Conservation (phyloP, 2,329 filamentous ascomycete species). For the Trichoderma sp. region DNA sequence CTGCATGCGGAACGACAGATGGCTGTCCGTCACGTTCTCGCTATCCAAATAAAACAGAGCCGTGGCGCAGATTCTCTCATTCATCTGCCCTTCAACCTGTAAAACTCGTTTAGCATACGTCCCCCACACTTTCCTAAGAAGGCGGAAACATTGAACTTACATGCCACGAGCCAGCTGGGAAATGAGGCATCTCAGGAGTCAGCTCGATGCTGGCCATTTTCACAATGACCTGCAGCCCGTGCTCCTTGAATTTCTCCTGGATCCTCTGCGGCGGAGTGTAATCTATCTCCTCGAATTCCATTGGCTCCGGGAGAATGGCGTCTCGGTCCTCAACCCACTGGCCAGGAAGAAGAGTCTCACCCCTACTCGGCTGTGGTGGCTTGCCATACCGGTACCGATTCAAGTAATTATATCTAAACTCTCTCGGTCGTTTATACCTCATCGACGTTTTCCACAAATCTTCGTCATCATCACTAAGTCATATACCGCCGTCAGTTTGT, state of each 20-base stretch:
- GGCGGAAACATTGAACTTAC: not conserved
- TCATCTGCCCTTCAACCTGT: slow-evolving; percentile 29
- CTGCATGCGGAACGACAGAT: slow-evolving; percentile 17
- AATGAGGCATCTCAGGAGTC: slow-evolving; percentile 50
- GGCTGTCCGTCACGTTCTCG: slow-evolving; percentile 19
- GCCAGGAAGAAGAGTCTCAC: not conserved
- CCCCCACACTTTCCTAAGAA: fast-evolving
- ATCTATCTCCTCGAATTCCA: not conserved
- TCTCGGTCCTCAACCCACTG: slow-evolving; percentile 22
- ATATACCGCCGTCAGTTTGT: not conserved
- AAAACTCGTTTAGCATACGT: not conserved
- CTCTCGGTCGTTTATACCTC: not conserved
- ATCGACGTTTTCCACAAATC: not conserved
- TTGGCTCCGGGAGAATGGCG: slow-evolving; percentile 27
- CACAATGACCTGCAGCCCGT: slow-evolving; percentile 59
- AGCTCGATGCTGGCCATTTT: slow-evolving; percentile 57
- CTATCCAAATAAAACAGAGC: slow-evolving; percentile 28
- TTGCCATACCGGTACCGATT: not conserved
- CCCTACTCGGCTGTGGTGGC: not conserved
- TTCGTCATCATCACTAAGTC: not conserved
- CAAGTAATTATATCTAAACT: not conserved
- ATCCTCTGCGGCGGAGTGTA: slow-evolving; percentile 19
- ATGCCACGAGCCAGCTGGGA: slow-evolving; percentile 47
- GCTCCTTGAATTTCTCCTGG: slow-evolving; percentile 22
- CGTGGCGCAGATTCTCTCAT: slow-evolving; percentile 31